These are phyloP conservation scores for Plasmodium adleri DNA, from an alignment of 169 alveolate genomes.

Conservation along the genomic window DNA sequence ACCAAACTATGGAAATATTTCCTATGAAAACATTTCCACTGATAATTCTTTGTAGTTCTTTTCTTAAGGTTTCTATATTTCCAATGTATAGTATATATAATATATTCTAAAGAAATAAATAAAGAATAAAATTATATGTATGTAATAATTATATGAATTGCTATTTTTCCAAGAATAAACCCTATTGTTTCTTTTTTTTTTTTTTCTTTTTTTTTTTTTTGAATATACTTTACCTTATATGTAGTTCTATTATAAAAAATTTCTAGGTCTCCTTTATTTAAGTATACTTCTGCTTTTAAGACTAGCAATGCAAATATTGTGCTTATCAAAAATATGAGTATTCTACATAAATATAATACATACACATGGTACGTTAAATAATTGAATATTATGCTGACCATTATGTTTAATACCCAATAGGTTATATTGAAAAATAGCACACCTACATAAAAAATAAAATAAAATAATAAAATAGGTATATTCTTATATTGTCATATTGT, in stretches of 20 bases:
- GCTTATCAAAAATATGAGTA: conserved; percentile 23
- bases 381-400: conserved; percentile 36
- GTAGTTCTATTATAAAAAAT: conserved; percentile 9
- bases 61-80: conserved; percentile 79
- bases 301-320: conserved; percentile 17
- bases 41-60: conserved; percentile 77
- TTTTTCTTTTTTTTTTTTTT: background rate
- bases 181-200: background rate
- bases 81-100: conserved; percentile 80
- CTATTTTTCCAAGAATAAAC: too few relatives aligned
- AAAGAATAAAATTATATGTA: background rate
- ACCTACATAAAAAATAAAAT: conserved; percentile 2
- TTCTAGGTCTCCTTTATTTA: background rate
- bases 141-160: background rate
- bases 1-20: conserved; percentile 81
- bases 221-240: conserved; percentile 23
- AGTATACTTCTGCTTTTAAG: conserved; percentile 7
- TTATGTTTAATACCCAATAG: conserved; percentile 34
- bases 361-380: conserved; percentile 49
- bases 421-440: conserved; percentile 47
- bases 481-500: too few relatives aligned
- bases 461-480: background rate
- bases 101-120: background rate
- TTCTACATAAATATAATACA: conserved; percentile 25
- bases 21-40: conserved; percentile 77